Evolutionary conservation across 1,284 basidiomycete species (phyloP), one percentile per base, ranked within the genome.

Genomic region (Pholiota adiposa): DNA sequence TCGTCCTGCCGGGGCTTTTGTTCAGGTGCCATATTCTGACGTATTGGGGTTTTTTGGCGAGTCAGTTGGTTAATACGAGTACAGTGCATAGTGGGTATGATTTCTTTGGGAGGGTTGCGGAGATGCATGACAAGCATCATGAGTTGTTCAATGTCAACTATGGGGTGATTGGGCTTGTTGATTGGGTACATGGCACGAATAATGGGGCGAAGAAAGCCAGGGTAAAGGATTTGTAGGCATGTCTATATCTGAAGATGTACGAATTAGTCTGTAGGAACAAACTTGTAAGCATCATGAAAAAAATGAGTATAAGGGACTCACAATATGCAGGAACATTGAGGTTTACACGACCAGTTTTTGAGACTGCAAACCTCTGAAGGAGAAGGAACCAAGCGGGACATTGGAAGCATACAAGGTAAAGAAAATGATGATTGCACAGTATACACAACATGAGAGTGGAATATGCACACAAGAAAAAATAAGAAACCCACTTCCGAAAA

Each of bases 11-110:
- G 4, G 56, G 56, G 11, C 27, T 52, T 18, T 25, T 58, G 14
- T 58, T 52, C 56, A 18, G 23, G 11, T 33, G 19, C 40, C 56
- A 58, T 33, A 53, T 58, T 29, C 7, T 58, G n/a, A 58, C 48
- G 49, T 53, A 58, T 23, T 58, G 56, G 56, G 56, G 12, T 14
- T 58, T 58, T 31, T 27, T 58, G 31, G 56, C 56, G 31, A 51
- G 48, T 51, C 40, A 52, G 50, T 33, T 58, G 14, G 8, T 53
- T 3, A 51, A 58, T 18, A 58, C 56, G 18, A 38, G 40, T 19
- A 58, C 50, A 18, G 56, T 58, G 56, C 56, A 58, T 23, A 58
- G 56, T 19, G 56, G 56, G 14, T 58, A 58, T 21, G 56, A 58
- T 25, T 58, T 58, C 31, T 58, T 58, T 21, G 56, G n/a, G 1